Evolutionary conservation across 805 yeast species (phyloP), one percentile per base, ranked within the genome.

Genomic region (Candida coquimbonensis): DNA sequence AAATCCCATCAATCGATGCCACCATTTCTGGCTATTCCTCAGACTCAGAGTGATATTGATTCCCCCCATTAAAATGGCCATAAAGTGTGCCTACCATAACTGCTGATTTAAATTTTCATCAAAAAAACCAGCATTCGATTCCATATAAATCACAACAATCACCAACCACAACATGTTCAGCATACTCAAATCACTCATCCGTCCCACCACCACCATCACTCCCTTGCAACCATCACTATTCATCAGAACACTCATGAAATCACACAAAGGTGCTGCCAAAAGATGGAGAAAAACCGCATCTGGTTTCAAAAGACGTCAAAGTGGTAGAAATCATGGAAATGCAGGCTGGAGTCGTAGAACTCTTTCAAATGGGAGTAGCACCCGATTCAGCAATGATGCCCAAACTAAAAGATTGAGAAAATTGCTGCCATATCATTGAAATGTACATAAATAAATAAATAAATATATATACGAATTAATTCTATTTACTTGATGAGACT

Each of bases 311-410:
- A 70, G 87, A 60, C 90, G 75, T 51, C 78, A 80, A 55, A 84
- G 95, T 19, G 95, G 96, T 11, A 78, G 96, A 69, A 84, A 86
- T 53, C 97, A 90, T 63, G 96, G 97, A 42, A 90, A 90, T 59
- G 87, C 89, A 2, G 90, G 96, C 21, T 90, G 93, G 83, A 75
- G 89, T 31, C 68, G 77, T 36, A 73, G 81, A 43, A 71, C 76
- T 25, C 66, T 84, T 57, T 69, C 77, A 49, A 74, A 73, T 55
- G 71, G 83, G 64, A 76, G 80, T 53, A 83, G 79, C 29, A 83
- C 73, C 53, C 77, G 73, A 8, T 61, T 66, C 54, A 87, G 80
- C 36, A 72, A 76, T 39, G 68, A 71, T 24, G 67, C 72, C 24
- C 88, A 83, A 58, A 68, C 77, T 42, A 77, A 76, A 57, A 82